Evolutionary conservation across 2,329 filamentous ascomycete species (phyloP).

Genomic region (Sporothrix pseudoabietina): DNA sequence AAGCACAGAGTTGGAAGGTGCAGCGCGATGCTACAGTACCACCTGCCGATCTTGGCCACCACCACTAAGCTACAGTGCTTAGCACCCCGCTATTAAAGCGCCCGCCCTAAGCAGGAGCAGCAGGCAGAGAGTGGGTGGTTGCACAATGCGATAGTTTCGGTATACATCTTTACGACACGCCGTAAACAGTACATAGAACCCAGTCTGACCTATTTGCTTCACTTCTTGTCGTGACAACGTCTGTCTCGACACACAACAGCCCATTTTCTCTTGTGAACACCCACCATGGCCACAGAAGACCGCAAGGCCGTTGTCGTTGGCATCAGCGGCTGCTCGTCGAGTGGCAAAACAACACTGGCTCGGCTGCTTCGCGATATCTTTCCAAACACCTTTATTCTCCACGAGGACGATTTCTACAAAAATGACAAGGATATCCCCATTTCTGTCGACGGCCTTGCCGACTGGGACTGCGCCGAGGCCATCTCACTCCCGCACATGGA

Average conservation of each 20-base stretch:
- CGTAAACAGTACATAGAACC: slow-evolving; percentile 13
- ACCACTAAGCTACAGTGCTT: background rate
- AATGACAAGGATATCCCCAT: slow-evolving; percentile 67
- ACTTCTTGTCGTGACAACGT: slow-evolving; percentile 1
- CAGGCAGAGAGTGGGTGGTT: background rate
- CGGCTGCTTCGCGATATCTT: slow-evolving; percentile 82
- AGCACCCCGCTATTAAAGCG: slow-evolving; percentile 2
- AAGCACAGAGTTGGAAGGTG: background rate
- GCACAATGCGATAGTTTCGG: background rate
- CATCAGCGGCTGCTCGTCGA: slow-evolving; percentile 87
- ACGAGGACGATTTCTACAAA: slow-evolving; percentile 95
- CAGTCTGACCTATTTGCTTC: slow-evolving; percentile 22
- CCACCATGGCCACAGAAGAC: slow-evolving; percentile 36
- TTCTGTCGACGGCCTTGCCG: slow-evolving; percentile 62
- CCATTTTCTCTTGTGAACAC: background rate
- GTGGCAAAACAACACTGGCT: slow-evolving; percentile 92
- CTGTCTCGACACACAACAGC: background rate
- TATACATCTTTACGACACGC: background rate
- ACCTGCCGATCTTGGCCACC: slow-evolving; percentile 9
- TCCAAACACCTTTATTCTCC: slow-evolving; percentile 76
- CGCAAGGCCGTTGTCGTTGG: slow-evolving; percentile 67
- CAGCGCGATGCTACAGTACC: background rate
- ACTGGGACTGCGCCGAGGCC: slow-evolving; percentile 89
- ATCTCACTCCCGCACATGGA: slow-evolving; percentile 72
- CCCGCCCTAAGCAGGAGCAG: background rate